Base-by-base conservation (phyloP, 495 filamentous ascomycete species). In the Sabuloglossum arenarium region DNA sequence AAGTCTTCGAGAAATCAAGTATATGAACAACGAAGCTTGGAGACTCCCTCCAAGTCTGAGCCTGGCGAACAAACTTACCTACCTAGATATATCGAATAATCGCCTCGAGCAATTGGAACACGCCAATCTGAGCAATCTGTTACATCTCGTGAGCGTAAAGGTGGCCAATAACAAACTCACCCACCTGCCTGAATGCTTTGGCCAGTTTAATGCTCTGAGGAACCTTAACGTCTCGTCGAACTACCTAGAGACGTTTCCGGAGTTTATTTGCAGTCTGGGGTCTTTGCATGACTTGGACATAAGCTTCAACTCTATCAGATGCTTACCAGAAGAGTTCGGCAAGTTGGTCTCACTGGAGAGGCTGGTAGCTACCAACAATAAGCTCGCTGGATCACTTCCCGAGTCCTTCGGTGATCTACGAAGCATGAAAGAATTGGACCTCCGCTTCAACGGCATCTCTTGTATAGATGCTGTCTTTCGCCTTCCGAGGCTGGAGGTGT, bases 351-450 rank as follows among this genome's bases (percentile, higher is more conserved):
- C 77, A 30, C 71, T 99, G 45, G 93, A 97, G 67, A 79, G 88
- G 49, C 76, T 99, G 37, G 89, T 87, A 72, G 88, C 93, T 63
- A 96, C 91, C 0, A 99, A 97, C 69, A 99, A 99, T 65, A 80
- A 80, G 53, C 71, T 97, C 3, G 70, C 77, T 21, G 88, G 87
- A 2, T 67, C 78, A 11, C 78, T 97, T 45, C 80, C 86, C 29
- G 70, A 75, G 2, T 77, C 78, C 0, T 82, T 96, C 66, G 73
- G 71, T 49, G 70, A 79, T 11, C 70, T 97, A 12, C 69, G 71
- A 37, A 94, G 82, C 60, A 71, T 99, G 55, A 88, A 84, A 60
- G 90, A 97, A 65, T 75, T 97, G 31, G 93, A 99, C 67, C 79
- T 93, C 56, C 85, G 93, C 39, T 97, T 89, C 71, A 99, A 99